Percentiles rank a stretch among this genome's conserved stretches.
phyloP scores from a whole-genome alignment of 2,329 filamentous ascomycete species.

The Penicillium capsulatum region DNA sequence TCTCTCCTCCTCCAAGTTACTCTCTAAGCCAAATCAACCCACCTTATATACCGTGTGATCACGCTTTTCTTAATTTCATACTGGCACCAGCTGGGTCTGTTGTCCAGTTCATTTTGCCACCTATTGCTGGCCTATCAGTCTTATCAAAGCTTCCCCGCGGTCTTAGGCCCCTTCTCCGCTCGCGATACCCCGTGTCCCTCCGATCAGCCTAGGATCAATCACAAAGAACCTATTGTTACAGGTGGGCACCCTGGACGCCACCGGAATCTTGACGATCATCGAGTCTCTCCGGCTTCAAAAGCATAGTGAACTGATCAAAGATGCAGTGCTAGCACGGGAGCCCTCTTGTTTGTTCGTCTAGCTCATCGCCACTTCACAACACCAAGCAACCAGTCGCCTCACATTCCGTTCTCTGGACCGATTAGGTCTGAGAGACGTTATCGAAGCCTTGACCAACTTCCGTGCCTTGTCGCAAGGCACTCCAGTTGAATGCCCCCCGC shows the following conservation, averaged over 20 bases:
- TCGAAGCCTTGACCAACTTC: conserved; percentile 3
- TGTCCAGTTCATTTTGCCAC: conserved; percentile 16
- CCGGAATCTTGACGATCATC: no score
- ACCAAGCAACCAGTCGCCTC: background rate
- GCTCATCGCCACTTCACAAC: no score
- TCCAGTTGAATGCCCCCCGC: conserved; percentile 43
- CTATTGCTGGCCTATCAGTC: conserved; percentile 18
- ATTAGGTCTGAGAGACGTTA: conserved; percentile 31
- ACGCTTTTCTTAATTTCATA: no score
- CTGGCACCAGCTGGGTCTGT: conserved; percentile 8
- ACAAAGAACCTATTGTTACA: background rate
- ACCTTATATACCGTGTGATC: conserved; percentile 1
- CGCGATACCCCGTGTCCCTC: conserved; percentile 19
- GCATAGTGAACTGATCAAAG: conserved; percentile 4
- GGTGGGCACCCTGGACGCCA: no score
- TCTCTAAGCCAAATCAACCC: conserved; percentile 3
- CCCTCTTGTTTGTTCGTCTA: no score
- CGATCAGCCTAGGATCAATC: background rate
- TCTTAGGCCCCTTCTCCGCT: conserved; percentile 25
- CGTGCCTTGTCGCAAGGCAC: conserved; percentile 32
- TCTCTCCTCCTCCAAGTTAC: conserved; percentile 10
- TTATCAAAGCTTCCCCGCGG: conserved; percentile 28
- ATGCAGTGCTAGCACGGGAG: background rate
- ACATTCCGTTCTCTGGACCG: conserved; percentile 34
- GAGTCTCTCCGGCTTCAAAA: no score